phyloP scores from a whole-genome alignment of 2,329 filamentous ascomycete species.

The Nemania sp. region DNA sequence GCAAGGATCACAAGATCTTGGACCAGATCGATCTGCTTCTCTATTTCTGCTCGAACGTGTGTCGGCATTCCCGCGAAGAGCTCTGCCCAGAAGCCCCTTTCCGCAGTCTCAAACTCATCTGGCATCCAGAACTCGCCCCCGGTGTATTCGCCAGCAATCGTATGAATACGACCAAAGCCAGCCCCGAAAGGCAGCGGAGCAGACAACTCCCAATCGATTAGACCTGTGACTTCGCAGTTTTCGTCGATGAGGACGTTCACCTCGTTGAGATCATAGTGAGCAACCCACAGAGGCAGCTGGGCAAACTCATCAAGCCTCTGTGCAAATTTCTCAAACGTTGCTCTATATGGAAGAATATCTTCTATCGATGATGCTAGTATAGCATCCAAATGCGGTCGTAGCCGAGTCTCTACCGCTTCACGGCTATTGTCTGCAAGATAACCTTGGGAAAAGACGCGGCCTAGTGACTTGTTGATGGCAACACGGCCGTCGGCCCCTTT shows the following conservation, averaged over 20 bases:
- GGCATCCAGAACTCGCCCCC: slow-evolving; percentile 35
- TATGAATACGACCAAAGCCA: slow-evolving; percentile 25
- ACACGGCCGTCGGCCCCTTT: slow-evolving; percentile 30
- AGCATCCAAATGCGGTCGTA: slow-evolving; percentile 29
- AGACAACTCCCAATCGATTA: slow-evolving; percentile 36
- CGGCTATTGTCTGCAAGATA: slow-evolving; percentile 27
- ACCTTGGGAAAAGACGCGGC: slow-evolving; percentile 30
- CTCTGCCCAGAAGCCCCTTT: slow-evolving; percentile 34
- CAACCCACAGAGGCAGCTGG: background rate
- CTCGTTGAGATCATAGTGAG: slow-evolving; percentile 30
- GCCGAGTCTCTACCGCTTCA: slow-evolving; percentile 23
- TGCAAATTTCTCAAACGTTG: background rate
- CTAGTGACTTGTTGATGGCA: slow-evolving; percentile 28
- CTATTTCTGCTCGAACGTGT: slow-evolving; percentile 35
- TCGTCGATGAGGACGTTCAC: slow-evolving; percentile 34
- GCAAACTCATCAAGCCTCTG: background rate
- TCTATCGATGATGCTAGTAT: slow-evolving; percentile 30
- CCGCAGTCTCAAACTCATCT: slow-evolving; percentile 34
- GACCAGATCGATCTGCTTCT: slow-evolving; percentile 38
- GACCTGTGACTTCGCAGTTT: slow-evolving; percentile 28
- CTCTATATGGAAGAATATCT: slow-evolving; percentile 24
- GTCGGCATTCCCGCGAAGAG: slow-evolving; percentile 33
- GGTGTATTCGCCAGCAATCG: slow-evolving; percentile 31
- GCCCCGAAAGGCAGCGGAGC: slow-evolving; percentile 22
- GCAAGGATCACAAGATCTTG: slow-evolving; percentile 38